phyloP scores from a whole-genome alignment of 1,284 basidiomycete genomes.

The Ceratobasidium sp. region DNA sequence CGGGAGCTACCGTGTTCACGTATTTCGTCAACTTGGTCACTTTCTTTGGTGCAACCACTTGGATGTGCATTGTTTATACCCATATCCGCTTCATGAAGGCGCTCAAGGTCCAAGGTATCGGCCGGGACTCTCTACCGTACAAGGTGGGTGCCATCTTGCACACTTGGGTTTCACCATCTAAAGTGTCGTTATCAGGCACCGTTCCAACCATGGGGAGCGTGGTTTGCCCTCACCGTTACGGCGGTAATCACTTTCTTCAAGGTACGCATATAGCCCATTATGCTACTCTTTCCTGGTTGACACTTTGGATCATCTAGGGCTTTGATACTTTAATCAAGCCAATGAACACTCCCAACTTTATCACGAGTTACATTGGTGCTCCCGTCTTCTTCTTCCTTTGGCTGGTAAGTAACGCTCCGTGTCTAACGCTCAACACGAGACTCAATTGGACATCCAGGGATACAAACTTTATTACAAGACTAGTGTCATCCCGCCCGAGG shows the following conservation, averaged over 20 bases:
- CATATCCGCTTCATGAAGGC: slow-evolving; percentile 82
- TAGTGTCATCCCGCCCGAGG: slow-evolving; percentile 63
- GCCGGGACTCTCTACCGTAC: slow-evolving; percentile 65
- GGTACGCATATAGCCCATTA: slow-evolving; percentile 54
- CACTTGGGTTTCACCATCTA: slow-evolving; percentile 62
- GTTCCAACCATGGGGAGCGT: slow-evolving; percentile 73
- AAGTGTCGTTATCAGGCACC: slow-evolving; percentile 61
- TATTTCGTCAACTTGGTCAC: slow-evolving; percentile 81
- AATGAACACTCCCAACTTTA: slow-evolving; percentile 69
- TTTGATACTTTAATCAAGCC: slow-evolving; percentile 73
- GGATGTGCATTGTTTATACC: slow-evolving; percentile 77
- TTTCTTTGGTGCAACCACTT: slow-evolving; percentile 77
- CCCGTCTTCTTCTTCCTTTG: slow-evolving; percentile 69
- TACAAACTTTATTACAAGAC: slow-evolving; percentile 72
- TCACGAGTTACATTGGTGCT: slow-evolving; percentile 65
- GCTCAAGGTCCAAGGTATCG: slow-evolving; percentile 73
- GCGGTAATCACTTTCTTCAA: slow-evolving; percentile 74
- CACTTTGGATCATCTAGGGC: slow-evolving; percentile 53
- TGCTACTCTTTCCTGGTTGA: not conserved
- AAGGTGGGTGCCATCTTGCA: slow-evolving; percentile 17
- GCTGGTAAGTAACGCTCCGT: slow-evolving; percentile 50
- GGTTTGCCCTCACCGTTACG: slow-evolving; percentile 71
- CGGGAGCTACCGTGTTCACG: slow-evolving; percentile 70
- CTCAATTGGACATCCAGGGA: slow-evolving; percentile 53
- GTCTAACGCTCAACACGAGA: not conserved